Evolutionary conservation across 331 rosid genomes (phyloP), one percentile per base, ranked within the genome.

Genomic region (Rhamnella rubrinervis): DNA sequence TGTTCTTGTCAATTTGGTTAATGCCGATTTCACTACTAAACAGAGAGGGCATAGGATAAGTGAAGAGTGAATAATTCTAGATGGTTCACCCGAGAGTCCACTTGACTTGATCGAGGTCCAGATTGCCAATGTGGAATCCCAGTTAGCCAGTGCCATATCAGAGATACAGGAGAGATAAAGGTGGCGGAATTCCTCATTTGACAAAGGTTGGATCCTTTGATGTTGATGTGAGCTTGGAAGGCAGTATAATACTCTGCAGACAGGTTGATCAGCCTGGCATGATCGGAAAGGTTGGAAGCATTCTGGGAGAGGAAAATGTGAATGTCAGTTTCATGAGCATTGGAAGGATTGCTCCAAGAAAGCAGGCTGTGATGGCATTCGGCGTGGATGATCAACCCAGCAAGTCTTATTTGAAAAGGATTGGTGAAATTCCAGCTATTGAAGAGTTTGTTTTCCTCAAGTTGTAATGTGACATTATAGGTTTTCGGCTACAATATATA

Each of bases 211-310:
- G 98, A 66, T 89, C 97, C 40, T 95, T 95, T 23, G 99, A 95
- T 62, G 97, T 95, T 31, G 97, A 95, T 62, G 99, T 95, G 73
- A 91, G 96, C 68, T 75, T 91, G 89, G 99, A 95, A 77, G 97
- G 97, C 56, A 95, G 82, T 81, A 85, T 95, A 50, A 86, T 95
- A 13, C 90, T 95, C 15, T 95, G 99, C 75, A 86, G 97, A 73
- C 99, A 95, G 85, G 99, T 95, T 6, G 97, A 95, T 85, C 97
- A 95, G 72, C 99, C 99, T 0, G 97, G 97, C 55, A 87, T 95
- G 89, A 95, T 95, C 13, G 96, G 97, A 74, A 79, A 28, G 73
- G 96, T 95, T 35, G 97, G 97, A 39, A 89, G 90, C 81, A 66
- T 95, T 67, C 75, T 95, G 73, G 99, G 96, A n/a, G 74, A 91